Conservation (phyloP, 768 basidiomycete genomes). For the Hortiboletus campestris region DNA sequence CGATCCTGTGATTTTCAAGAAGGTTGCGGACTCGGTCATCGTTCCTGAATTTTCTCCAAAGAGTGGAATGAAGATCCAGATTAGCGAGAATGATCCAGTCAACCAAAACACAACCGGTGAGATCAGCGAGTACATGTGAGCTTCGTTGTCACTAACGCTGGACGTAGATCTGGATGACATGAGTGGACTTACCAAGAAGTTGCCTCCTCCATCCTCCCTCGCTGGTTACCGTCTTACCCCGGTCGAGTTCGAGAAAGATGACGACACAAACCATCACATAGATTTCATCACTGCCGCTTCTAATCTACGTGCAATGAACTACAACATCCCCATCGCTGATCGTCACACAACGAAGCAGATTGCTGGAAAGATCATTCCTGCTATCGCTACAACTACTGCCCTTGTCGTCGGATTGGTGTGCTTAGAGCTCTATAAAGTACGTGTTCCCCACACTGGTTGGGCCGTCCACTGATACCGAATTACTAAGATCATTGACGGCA, state of each 20-base stretch:
- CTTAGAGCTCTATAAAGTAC: slow-evolving; percentile 93
- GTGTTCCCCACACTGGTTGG: neutral
- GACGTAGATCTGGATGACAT: slow-evolving; percentile 48
- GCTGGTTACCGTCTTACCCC: slow-evolving; percentile 95
- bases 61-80: slow-evolving; percentile 89
- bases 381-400: slow-evolving; percentile 97
- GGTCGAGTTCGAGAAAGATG: slow-evolving; percentile 99
- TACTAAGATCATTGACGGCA: slow-evolving; percentile 96
- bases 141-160: slow-evolving; percentile 3
- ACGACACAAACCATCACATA: slow-evolving; percentile 96
- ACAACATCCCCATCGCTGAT: slow-evolving; percentile 83
- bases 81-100: slow-evolving; percentile 89
- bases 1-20: slow-evolving; percentile 77
- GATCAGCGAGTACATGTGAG: slow-evolving; percentile 1
- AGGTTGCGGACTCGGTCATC: slow-evolving; percentile 75
- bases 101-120: slow-evolving; percentile 44
- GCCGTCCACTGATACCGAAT: neutral
- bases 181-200: slow-evolving; percentile 55
- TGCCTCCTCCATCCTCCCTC: slow-evolving; percentile 87
- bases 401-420: slow-evolving; percentile 95
- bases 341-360: slow-evolving; percentile 95
- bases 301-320: slow-evolving; percentile 94
- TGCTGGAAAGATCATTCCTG: slow-evolving; percentile 98
- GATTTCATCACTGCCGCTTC: slow-evolving; percentile 98
- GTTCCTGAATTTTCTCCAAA: slow-evolving; percentile 93